Base-by-base conservation (phyloP, 2,329 filamentous ascomycete species). In the Colletotrichum echinochloae region DNA sequence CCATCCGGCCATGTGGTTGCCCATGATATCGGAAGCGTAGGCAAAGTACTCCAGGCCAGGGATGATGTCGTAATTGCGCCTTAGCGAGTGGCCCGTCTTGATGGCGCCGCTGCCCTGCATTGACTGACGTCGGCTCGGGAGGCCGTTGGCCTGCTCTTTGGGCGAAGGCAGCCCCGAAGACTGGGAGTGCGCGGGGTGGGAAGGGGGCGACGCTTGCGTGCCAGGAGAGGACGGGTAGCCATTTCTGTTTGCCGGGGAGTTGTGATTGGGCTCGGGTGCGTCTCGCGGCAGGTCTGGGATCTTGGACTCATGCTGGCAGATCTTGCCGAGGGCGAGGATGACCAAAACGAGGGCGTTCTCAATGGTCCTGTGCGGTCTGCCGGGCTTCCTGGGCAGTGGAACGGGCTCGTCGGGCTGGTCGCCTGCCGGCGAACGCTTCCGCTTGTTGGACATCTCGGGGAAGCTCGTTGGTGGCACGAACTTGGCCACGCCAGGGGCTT, bases 21-120 rank as follows among this genome's bases (percentile, higher is more conserved):
- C 94, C 20, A 98, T 83, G 46, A 98, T 97, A 72, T 96, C 92
- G 1, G 92, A 92, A 2, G 94, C 95, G 72, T 93, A 91, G 1
- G 93, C 92, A 78, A 95, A 98, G 78, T 98, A 98, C 37, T 94
- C 92, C 68, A 98, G 83, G 0, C 96, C 96, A 0, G 96, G 95
- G 71, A 98, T 92, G 8, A 92, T 87, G 76, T 98, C 94, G 60
- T 96, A 86, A 77, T 97, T 97, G 74, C 88, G 86, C 63, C 80
- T 79, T 28, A 75, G 73, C 1, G 76, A 75, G 61, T 69, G 66
- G 14, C 55, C 54, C 0, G 48, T 46, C 60, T 60, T 71, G 18
- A 59, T n/a, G 11, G 41, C 74, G 51, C 73, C 74, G 1, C 74
- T 71, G 2, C 80, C 84, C 75, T 90, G 85, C 52, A 87, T 77